Percentiles rank a stretch among this genome's conserved stretches.
These are phyloP conservation scores for Musa beccarii DNA, from an alignment of 176 grass and related monocot species.

Conservation along the genomic window DNA sequence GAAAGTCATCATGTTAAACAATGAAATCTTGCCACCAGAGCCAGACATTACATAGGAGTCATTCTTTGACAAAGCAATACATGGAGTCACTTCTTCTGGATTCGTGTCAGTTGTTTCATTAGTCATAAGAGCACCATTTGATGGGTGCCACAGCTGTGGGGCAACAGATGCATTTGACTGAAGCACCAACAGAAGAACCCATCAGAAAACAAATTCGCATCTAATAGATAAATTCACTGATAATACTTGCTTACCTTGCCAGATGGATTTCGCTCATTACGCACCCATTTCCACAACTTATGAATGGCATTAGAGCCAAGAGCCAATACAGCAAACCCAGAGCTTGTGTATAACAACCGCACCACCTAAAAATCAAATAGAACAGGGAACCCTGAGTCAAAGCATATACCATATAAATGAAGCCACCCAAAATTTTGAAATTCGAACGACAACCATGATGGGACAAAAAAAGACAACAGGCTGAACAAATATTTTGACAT, in stretches of 20 bases:
- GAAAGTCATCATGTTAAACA: slow-evolving; percentile 99
- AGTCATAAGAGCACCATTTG: slow-evolving; percentile 91
- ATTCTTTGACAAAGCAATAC: slow-evolving; percentile 98
- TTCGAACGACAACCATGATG: too few relatives aligned
- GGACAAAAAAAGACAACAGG: too few relatives aligned
- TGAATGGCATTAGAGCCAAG: slow-evolving; percentile 90
- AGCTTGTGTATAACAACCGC: slow-evolving; percentile 87
- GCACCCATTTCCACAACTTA: slow-evolving; percentile 98
- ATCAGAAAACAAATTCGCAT: slow-evolving; percentile 22
- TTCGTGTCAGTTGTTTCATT: slow-evolving; percentile 84
- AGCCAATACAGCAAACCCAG: slow-evolving; percentile 66
- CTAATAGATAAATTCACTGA: slow-evolving; percentile 12
- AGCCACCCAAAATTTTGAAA: too few relatives aligned
- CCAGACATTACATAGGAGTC: slow-evolving; percentile 99
- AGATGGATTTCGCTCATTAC: slow-evolving; percentile 78
- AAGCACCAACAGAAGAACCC: slow-evolving; percentile 9
- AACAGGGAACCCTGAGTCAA: not conserved
- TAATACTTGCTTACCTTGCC: slow-evolving; percentile 57
- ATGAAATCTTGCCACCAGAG: slow-evolving; percentile 92
- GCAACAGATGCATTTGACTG: slow-evolving; percentile 79
- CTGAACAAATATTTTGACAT: too few relatives aligned
- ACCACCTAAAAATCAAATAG: slow-evolving; percentile 57
- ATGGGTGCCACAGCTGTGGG: slow-evolving; percentile 90
- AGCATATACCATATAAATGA: too few relatives aligned
- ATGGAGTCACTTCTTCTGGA: slow-evolving; percentile 92